phyloP scores from a whole-genome alignment of 192 early-diverging fungal genomes.

The Podila epicladia region DNA sequence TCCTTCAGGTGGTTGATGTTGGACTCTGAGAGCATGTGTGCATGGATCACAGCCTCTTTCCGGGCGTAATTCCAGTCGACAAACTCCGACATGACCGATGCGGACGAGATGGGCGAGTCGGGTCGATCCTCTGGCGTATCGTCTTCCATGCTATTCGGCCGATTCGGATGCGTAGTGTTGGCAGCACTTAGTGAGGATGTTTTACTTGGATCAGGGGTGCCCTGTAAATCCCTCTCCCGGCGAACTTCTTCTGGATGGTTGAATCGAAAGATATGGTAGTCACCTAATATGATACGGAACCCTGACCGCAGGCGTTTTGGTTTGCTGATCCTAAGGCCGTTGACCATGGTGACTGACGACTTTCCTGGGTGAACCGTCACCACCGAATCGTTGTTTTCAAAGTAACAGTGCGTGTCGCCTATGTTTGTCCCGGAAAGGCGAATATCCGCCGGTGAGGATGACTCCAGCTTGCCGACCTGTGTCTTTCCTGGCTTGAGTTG shows the following conservation, averaged over 20 bases:
- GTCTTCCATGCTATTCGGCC: constrained; percentile 37
- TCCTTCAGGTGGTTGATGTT: constrained; percentile 47
- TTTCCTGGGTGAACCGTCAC: constrained; percentile 70
- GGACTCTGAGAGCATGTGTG: constrained; percentile 47
- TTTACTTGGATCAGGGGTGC: constrained; percentile 5
- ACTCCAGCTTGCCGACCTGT: constrained; percentile 66
- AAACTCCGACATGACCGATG: constrained; percentile 58
- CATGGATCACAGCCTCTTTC: constrained; percentile 66
- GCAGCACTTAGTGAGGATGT: constrained; percentile 9
- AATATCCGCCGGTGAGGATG: constrained; percentile 59
- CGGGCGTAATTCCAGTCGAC: constrained; percentile 85
- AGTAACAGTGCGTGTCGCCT: constrained; percentile 74
- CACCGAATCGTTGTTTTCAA: constrained; percentile 68
- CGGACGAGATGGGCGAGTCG: constrained; percentile 54
- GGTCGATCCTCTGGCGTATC: constrained; percentile 42
- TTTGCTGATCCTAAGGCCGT: constrained; percentile 72
- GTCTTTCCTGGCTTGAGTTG: constrained; percentile 81
- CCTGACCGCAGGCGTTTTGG: constrained; percentile 72
- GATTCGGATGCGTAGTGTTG: constrained; percentile 8
- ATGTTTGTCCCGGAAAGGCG: constrained; percentile 69
- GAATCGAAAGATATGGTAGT: constrained; percentile 85
- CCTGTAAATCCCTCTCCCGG: constrained; percentile 57
- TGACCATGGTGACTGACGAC: constrained; percentile 77
- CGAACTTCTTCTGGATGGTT: constrained; percentile 86
- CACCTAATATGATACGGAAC: constrained; percentile 83